Evolutionary conservation across 805 yeast genomes (phyloP).

Genomic region (Cyberlindnera mycetangii): DNA sequence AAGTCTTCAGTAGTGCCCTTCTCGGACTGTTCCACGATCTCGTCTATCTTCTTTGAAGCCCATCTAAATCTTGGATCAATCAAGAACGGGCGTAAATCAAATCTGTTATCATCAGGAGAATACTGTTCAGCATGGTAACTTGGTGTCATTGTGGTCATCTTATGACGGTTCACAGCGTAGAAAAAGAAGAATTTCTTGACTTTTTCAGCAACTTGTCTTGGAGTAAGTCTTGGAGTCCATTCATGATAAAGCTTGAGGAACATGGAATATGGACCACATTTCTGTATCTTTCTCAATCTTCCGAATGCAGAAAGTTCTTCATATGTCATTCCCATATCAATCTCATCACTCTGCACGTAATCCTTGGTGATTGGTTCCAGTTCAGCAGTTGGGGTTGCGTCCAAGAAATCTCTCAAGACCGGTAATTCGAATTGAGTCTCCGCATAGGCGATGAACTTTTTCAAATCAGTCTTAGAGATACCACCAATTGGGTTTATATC

Average conservation of each 20-base stretch:
- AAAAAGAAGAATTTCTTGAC: conserved; percentile 91
- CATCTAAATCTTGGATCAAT: conserved; percentile 86
- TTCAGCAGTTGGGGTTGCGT: conserved; percentile 97
- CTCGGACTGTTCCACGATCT: conserved; percentile 59
- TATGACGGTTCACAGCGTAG: conserved; percentile 94
- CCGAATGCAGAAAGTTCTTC: conserved; percentile 93
- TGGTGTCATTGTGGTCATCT: conserved; percentile 97
- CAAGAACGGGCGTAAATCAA: conserved; percentile 93
- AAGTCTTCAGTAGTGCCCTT: conserved; percentile 32
- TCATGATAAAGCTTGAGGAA: conserved; percentile 84
- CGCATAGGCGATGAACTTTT: conserved; percentile 82
- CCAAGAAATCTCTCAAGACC: conserved; percentile 69
- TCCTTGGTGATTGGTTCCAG: conserved; percentile 91
- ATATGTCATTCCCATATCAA: conserved; percentile 97
- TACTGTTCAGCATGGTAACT: conserved; percentile 97
- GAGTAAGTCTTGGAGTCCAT: conserved; percentile 85
- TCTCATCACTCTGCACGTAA: conserved; percentile 94
- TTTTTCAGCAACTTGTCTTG: conserved; percentile 84
- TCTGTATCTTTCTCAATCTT: conserved; percentile 81
- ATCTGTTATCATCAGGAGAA: conserved; percentile 97
- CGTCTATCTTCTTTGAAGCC: conserved; percentile 87
- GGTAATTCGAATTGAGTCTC: conserved; percentile 67
- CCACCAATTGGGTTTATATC: conserved; percentile 99
- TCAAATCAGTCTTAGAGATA: conserved; percentile 90
- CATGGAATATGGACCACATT: conserved; percentile 96